A percentile compares a stretch with the other conserved stretches of the same genome.
These are phyloP conservation scores for Populus tremula DNA, from an alignment of 345 rosid genomes.

Conservation along the genomic window DNA sequence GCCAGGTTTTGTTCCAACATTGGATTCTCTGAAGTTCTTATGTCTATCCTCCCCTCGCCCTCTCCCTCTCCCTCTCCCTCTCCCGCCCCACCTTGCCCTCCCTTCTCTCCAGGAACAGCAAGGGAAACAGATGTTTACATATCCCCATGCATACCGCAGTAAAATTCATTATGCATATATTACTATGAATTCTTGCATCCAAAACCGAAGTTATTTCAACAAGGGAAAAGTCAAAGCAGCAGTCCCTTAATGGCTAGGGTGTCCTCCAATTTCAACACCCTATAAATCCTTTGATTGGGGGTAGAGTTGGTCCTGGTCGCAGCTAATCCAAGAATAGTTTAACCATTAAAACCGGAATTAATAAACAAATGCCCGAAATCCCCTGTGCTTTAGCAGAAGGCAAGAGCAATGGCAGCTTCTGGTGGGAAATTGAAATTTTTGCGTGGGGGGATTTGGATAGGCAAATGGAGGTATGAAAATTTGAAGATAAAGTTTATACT, in stretches of 20 bases:
- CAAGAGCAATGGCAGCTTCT: neutral
- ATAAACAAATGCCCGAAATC: neutral
- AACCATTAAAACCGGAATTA: neutral
- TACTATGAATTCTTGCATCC: neutral
- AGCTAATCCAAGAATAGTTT: neutral
- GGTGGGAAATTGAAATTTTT: neutral
- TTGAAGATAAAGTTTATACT: too few species aligned
- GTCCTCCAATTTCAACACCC: neutral
- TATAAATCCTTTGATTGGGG: neutral
- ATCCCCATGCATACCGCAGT: neutral
- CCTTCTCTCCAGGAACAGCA: neutral
- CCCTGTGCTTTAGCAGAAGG: neutral
- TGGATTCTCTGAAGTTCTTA: neutral
- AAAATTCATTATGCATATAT: neutral
- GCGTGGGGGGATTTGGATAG: too few species aligned
- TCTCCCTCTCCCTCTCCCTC: neutral
- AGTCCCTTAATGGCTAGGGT: neutral
- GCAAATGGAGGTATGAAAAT: too few species aligned
- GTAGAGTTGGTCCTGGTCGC: neutral
- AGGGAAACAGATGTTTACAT: neutral
- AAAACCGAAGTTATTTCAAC: neutral
- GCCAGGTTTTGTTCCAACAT: slow-evolving; percentile 10
- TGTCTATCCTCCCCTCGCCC: too few species aligned
- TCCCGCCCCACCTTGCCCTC: neutral
- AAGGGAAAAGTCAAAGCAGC: neutral